Evolutionary conservation across 306 rosid genomes (phyloP), one percentile per base, ranked within the genome.

Genomic region (Vigna unguiculata): DNA sequence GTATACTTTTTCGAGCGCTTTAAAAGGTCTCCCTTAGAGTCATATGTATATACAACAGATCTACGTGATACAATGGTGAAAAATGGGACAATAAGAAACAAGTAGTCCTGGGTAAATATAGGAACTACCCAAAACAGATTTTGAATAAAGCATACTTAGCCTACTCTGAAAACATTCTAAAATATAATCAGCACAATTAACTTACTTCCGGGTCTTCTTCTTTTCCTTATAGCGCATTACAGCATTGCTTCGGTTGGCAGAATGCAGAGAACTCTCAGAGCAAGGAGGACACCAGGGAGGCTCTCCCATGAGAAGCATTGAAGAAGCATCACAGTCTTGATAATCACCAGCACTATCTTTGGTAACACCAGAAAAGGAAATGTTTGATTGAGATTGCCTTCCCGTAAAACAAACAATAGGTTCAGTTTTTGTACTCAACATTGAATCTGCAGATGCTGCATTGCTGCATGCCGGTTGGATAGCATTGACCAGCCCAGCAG

Each of bases 181-280:
- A 10, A 55, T 52, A 75, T 65, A 62, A 72, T 58, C 58, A 40
- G 20, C 1, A 70, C 12, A 57, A 25, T 52, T 60, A 14, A 83
- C 97, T 90, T 84, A 96, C 99, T 87, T 91, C 57, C 97, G 90
- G 32, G 86, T 81, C 88, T 87, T 88, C 86, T 93, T 96, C 94
- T 96, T 96, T 85, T 96, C 99, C 89, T 83, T 96, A 62, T 96
- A 96, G 17, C 99, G 98, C 94, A 89, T 61, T 78, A 96, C 98
- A 72, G 99, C 99, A 58, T 88, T 83, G 75, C 67, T 89, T 66
- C 99, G 98, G 74, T 87, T 96, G 71, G 87, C 91, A 64, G 93
- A 90, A 59, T 91, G 97, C 68, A 85, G 34, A 78, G 91, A 85
- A 78, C 59, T 80, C 78, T 89, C 99, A 16, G 91, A 84, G 74